A percentile compares a stretch with the other conserved stretches of the same genome.
These are phyloP conservation scores for Geotrichum europaeum DNA, from an alignment of 1,139 yeast species.

Conservation along the genomic window DNA sequence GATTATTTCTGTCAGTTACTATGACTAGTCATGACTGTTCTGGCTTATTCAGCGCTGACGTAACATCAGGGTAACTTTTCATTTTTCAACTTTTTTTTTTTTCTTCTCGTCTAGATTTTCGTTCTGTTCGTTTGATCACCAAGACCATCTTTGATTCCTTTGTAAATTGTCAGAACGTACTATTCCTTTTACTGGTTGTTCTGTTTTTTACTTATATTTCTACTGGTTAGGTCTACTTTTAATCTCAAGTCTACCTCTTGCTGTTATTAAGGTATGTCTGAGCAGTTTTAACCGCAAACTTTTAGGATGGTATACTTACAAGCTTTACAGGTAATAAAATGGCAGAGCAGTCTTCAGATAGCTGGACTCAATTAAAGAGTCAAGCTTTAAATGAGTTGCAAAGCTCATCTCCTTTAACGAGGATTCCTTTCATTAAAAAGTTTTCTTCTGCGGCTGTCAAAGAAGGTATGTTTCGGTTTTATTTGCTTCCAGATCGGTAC, in stretches of 20 bases:
- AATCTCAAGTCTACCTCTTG: neutral
- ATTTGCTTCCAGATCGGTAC: neutral
- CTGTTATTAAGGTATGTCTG: neutral
- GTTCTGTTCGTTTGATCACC: conserved; percentile 7
- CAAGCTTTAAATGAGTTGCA: conserved; percentile 11
- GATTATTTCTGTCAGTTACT: too few species aligned
- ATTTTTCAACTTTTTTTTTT: neutral
- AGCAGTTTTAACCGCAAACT: neutral
- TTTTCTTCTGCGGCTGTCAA: conserved; percentile 3
- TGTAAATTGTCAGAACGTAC: neutral
- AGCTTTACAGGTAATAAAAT: conserved; percentile 9
- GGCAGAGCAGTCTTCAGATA: conserved; percentile 16
- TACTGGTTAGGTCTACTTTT: neutral
- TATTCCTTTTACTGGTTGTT: neutral
- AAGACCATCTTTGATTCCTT: neutral
- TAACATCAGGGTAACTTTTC: conserved; percentile 1
- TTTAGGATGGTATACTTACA: neutral
- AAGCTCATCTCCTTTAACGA: conserved; percentile 11
- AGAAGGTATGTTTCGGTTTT: conserved; percentile 2
- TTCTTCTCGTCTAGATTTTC: conserved; percentile 5
- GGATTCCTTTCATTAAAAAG: conserved; percentile 13
- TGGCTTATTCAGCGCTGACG: neutral
- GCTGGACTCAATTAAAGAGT: conserved; percentile 16
- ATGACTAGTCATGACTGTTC: neutral
- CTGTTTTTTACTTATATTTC: neutral